Base-by-base conservation (phyloP, 1,284 basidiomycete genomes). In the Leccinum variabile region DNA sequence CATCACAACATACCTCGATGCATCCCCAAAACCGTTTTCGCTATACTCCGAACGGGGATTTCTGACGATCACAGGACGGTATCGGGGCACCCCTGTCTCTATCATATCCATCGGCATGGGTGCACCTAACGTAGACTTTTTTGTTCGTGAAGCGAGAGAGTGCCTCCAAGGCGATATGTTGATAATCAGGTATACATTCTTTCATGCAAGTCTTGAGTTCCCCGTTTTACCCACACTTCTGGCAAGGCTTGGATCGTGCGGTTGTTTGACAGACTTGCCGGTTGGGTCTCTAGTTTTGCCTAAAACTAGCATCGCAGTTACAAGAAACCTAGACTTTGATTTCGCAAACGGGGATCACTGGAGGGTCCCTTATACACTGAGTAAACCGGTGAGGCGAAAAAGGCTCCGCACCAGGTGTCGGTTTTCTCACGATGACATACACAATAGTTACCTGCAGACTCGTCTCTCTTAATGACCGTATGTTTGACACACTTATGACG, bases 51-150 rank as follows among this genome's bases (percentile, higher is more conserved):
- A 92, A 67, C 82, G 92, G 57, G 91, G 91, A 8, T 94, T 93
- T 75, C 76, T 90, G 62, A 94, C 90, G 3, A 84, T 92, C 65
- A 94, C 92, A 4, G 92, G 92, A 11, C 81, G 86, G 44, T 94
- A 88, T 78, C 81, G 83, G 54, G 84, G 84, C 54, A 75, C 83
- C 3, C 90, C 91, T 5, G 74, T 94, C 37, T 90, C 87, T 13
- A 84, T 94, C 59, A 80, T 92, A 54, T 89, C 88, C 63, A 93
- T 93, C 62, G 92, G 92, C 9, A 94, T 94, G 92, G 92, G 92
- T 22, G 80, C 78, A 64, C 84, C 91, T 2, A 91, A 90, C 74
- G 89, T 89, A 75, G 92, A 94, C 75, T 94, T 94, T 76, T 92
- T 94, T 73, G 83, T 94, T 14, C 84, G 92, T 65, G 92, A 94